Percentiles rank a stretch among this genome's conserved stretches.
phyloP scores from a whole-genome alignment of 805 yeast species.

The Candida endomychidarum region DNA sequence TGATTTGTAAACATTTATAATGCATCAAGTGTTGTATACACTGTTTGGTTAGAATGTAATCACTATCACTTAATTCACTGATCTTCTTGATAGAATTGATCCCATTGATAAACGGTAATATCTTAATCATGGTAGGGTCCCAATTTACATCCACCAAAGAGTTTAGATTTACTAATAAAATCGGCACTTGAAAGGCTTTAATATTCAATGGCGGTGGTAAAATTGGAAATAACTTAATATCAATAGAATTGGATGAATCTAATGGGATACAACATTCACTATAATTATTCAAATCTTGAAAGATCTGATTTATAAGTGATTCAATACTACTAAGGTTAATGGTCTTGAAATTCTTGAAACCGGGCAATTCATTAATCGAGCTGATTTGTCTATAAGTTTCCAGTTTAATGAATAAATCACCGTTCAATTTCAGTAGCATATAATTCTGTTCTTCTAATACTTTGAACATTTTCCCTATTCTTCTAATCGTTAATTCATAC shows the following conservation, averaged over 20 bases:
- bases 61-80: slow-evolving; percentile 77
- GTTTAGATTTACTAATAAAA: slow-evolving; percentile 76
- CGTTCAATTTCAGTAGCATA: slow-evolving; percentile 56
- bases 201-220: slow-evolving; percentile 76
- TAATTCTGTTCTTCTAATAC: slow-evolving; percentile 89
- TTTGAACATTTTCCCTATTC: slow-evolving; percentile 85
- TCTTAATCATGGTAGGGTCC: slow-evolving; percentile 95
- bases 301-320: slow-evolving; percentile 83
- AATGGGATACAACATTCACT: slow-evolving; percentile 95
- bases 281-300: slow-evolving; percentile 89
- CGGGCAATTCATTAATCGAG: slow-evolving; percentile 25
- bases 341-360: slow-evolving; percentile 33
- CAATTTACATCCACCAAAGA: slow-evolving; percentile 83
- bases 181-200: slow-evolving; percentile 83
- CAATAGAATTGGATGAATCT: slow-evolving; percentile 84
- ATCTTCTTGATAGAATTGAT: slow-evolving; percentile 78
- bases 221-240: slow-evolving; percentile 92
- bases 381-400: slow-evolving; percentile 14
- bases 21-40: slow-evolving; percentile 91
- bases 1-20: slow-evolving; percentile 77
- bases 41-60: slow-evolving; percentile 71
- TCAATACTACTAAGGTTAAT: slow-evolving; percentile 51
- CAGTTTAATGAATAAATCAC: slow-evolving; percentile 40
- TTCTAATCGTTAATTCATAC: slow-evolving; percentile 78
- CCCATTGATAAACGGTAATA: slow-evolving; percentile 85